phyloP scores from a whole-genome alignment of 495 filamentous ascomycete species.

The Talaromyces borbonicus region DNA sequence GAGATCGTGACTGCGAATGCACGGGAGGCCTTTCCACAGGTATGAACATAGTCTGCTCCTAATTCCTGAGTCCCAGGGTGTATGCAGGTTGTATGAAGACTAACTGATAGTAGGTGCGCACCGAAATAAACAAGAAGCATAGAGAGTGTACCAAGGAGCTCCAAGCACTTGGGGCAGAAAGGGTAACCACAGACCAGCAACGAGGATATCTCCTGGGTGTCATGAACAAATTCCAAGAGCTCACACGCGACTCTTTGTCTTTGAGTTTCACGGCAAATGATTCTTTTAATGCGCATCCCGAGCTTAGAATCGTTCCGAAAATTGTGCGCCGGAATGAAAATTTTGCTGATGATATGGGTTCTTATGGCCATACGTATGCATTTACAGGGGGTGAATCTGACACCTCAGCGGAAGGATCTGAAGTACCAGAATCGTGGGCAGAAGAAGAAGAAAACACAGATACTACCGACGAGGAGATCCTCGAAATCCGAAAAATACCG shows the following conservation, averaged over 20 bases:
- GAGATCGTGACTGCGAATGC: conserved; percentile 35
- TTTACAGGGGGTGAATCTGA: conserved; percentile 15
- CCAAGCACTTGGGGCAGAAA: conserved; percentile 32
- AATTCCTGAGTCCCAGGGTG: too few species aligned
- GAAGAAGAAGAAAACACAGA: neutral
- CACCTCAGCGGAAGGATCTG: neutral
- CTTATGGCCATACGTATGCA: conserved; percentile 27
- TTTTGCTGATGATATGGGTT: conserved; percentile 30
- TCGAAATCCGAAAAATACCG: neutral
- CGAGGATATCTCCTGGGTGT: conserved; percentile 31
- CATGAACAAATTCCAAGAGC: conserved; percentile 29
- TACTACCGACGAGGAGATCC: neutral
- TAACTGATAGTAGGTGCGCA: conserved; percentile 25
- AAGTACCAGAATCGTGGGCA: neutral
- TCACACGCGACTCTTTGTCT: conserved; percentile 27
- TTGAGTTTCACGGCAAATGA: conserved; percentile 32
- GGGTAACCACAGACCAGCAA: conserved; percentile 34
- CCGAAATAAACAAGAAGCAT: conserved; percentile 34
- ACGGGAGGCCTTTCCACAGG: conserved; percentile 41
- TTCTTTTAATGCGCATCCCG: conserved; percentile 23
- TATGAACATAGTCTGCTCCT: too few species aligned
- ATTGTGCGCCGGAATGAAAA: conserved; percentile 29
- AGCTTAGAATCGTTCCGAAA: conserved; percentile 34
- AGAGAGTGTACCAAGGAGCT: conserved; percentile 20
- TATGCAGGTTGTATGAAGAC: neutral